A percentile compares a stretch with the other conserved stretches of the same genome.
Evolutionary conservation across 129 eudicot genomes (phyloP).

Genomic region (Artemisia tridentata): DNA sequence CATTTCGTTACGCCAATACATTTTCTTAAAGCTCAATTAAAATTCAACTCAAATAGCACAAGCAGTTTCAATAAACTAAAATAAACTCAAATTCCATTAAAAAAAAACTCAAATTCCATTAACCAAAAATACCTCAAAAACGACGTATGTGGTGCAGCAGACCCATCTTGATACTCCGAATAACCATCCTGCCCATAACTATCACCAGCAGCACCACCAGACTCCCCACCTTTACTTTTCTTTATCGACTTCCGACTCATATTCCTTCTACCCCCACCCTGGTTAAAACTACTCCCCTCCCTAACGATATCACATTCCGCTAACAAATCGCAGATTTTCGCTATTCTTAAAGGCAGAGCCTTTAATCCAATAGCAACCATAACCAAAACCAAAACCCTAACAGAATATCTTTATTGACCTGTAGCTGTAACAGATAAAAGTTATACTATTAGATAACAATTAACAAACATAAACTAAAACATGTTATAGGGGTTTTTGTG

Average conservation of each 20-base stretch:
- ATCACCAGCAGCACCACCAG: conserved; percentile 34
- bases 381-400: conserved; percentile 14
- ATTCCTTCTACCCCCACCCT: conserved; percentile 43
- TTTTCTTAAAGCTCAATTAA: too few species aligned
- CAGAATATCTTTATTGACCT: not conserved
- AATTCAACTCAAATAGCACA: too few species aligned
- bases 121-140: too few species aligned
- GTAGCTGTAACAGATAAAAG: not conserved
- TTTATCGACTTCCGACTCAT: conserved; percentile 54
- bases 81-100: not conserved
- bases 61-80: too few species aligned
- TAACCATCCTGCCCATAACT: conserved; percentile 28
- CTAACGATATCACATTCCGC: conserved; percentile 24
- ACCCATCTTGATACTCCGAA: conserved; percentile 32
- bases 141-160: conserved; percentile 46
- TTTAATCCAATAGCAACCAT: conserved; percentile 56
- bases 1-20: too few species aligned
- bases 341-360: conserved; percentile 42
- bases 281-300: conserved; percentile 31
- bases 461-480: not conserved
- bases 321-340: conserved; percentile 20
- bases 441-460: not conserved
- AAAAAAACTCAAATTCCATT: conserved; percentile 19
- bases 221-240: conserved; percentile 34
- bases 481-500: too few species aligned